Evolutionary conservation across 225 moss, liverwort and hornwort genomes (phyloP), one percentile per base, ranked within the genome.

Genomic region (Marchantia polymorpha): DNA sequence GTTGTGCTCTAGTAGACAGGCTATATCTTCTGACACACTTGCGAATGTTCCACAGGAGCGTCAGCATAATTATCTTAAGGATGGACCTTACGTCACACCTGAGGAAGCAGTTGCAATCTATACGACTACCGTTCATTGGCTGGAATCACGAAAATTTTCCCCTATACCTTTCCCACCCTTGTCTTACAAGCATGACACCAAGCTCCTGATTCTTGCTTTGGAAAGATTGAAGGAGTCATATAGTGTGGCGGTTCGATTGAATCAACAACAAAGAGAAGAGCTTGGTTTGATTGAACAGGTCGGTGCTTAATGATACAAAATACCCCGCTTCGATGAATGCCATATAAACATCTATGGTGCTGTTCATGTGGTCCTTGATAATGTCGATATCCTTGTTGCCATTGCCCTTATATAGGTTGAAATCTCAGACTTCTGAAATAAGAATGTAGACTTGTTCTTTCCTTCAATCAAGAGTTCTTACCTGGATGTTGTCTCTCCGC

Each of bases 61-160:
- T 22, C 99, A 99, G 84, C 99, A 95, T 77, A 99, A 99, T 69
- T 99, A 99, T 80, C 85, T 99, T 67, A 99, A 99, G 85, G 99
- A 95, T 86, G 99, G 95, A 73, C 99, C 99, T 16, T 99, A 99
- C 74, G 99, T 99, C 39, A 99, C 99, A 60, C 99, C 99, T 19
- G 99, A 99, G 82, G 99, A 99, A 86, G 99, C 99, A 52, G 95
- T 99, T 83, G 99, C 99, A 64, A 99, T 99, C 76, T 99, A 99
- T 76, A 99, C 99, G 27, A 99, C 99, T 52, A 99, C 95, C 52
- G 95, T 99, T 16, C 99, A 99, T 80, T 99, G 99, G 95, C 85
- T 99, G 74, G 99, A 95, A 83, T 99, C 99, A 63, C 93, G 99
- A 54, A 99, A 99, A 75, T 95, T 99, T 84, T 99, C 99, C 20